Base-by-base conservation (phyloP, 768 basidiomycete species). In the Pulveroboletus sp. region DNA sequence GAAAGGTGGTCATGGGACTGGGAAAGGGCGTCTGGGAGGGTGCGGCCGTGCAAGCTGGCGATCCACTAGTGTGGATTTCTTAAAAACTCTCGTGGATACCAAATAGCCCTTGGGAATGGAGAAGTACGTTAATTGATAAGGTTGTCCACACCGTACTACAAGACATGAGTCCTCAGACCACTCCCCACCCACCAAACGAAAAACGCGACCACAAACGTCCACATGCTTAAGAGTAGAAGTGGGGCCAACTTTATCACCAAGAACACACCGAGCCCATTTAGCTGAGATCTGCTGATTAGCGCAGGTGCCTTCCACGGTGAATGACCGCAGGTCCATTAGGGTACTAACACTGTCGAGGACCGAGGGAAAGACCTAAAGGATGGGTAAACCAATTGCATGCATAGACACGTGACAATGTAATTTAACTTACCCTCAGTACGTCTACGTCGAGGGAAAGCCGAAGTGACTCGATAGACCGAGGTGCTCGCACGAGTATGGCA, bases 11-110 rank as follows among this genome's bases (percentile, higher is more conserved):
- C 0, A 58, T 51, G 27, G 66, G 66, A 0, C 58, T 79, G 5
- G 76, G 73, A 1, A 63, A 61, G 14, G 76, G 72, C 0, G 56
- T 78, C 8, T 57, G 56, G 31, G 75, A 74, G 45, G 79, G 81
- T 1, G 70, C 60, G 2, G 56, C 65, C 0, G 78, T 84, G 14
- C 63, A 66, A 32, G 70, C 75, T 1, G 80, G 81, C 0, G 75
- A 81, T 40, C 53, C 63, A 0, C 60, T 83, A 25, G 58, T 79
- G 31, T 62, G 63, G 62, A 13, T 66, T 12, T 52, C 46, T 17
- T 65, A 21, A 59, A n/a, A 2, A 14, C 21, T 12, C 21, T 12
- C 16, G n/a, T 16, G 24, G 27, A 27, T 27, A 27, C 25, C n/a
- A 16, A 9, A 16, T 8, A 9, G 10, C 12, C 12, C 11, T 11